These are phyloP conservation scores for Alternaria triticimaculans DNA, from an alignment of 2,329 filamentous ascomycete species.

Conservation along the genomic window DNA sequence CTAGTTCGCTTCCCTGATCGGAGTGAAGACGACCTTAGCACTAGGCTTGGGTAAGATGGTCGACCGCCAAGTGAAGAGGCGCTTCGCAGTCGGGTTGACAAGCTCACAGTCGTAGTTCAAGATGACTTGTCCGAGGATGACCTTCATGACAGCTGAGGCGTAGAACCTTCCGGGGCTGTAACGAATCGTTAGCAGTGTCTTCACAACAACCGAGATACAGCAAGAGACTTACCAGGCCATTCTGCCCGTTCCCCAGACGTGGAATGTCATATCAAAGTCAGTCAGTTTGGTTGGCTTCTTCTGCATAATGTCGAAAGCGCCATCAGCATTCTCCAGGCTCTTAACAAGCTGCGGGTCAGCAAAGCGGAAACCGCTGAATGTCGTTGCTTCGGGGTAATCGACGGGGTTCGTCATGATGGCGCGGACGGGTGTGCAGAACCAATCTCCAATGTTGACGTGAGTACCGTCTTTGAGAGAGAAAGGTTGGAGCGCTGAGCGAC, in stretches of 20 bases:
- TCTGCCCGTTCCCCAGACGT: constrained; percentile 25
- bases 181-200: neutral
- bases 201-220: neutral
- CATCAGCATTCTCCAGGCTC: neutral
- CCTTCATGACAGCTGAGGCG: constrained; percentile 24
- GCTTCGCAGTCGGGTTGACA: constrained; percentile 9
- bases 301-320: constrained; percentile 7
- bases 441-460: constrained; percentile 21
- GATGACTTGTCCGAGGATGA: constrained; percentile 19
- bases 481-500: constrained; percentile 20
- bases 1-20: neutral
- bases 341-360: constrained; percentile 15
- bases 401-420: constrained; percentile 21
- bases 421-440: constrained; percentile 24
- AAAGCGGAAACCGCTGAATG: constrained; percentile 30
- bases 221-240: constrained; percentile 22
- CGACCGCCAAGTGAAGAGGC: constrained; percentile 20
- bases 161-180: constrained; percentile 22
- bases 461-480: constrained; percentile 25
- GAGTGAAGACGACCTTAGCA: constrained; percentile 18
- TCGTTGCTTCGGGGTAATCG: constrained; percentile 15
- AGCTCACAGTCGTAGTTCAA: constrained; percentile 25
- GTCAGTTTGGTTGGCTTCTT: constrained; percentile 18
- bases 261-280: constrained; percentile 18
- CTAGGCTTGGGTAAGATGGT: constrained; percentile 19